Evolutionary conservation across 1,284 basidiomycete genomes (phyloP), one percentile per base, ranked within the genome.

Genomic region (Gastroboletus turbinatus): DNA sequence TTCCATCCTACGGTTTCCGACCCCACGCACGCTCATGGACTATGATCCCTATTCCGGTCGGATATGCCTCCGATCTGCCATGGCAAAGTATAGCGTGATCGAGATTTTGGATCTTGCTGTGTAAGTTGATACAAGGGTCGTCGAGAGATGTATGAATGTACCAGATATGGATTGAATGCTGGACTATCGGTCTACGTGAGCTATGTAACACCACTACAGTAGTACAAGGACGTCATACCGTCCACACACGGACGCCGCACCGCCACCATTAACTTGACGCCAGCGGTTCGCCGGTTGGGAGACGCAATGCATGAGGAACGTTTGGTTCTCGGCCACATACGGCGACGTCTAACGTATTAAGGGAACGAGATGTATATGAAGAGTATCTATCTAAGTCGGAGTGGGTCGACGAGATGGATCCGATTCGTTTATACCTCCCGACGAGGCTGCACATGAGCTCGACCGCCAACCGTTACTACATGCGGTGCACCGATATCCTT

Each of bases 21-120:
- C 40, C 13, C 19, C 27, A 11, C 46, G 49, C 5, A 32, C 21
- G 16, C 44, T 67, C 17, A 23, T 46, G 48, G 64, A 68, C 33
- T 67, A 66, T 42, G 63, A 65, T 42, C 62, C 64, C 3, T 68
- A 65, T 48, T 46, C 51, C 0, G 64, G 63, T 2, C 56, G 62
- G 40, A 45, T 65, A 30, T 68, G 59, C 33, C 32, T 68, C 9
- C 44, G 25, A 32, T 47, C 10, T 27, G 1, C 5, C 3, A 47
- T 46, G 50, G 5, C 46, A 33, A 44, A 35, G 46, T 48, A 49
- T 35, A 46, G 36, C 6, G 29, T 51, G 16, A 53, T 65, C 13
- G 59, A 68, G 36, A 46, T 65, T 42, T 44, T 54, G 16, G 63
- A 65, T 33, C 51, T 68, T 45, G 52, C 46, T n/a, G 43, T 47